Evolutionary conservation across 805 yeast species (phyloP), one percentile per base, ranked within the genome.

Genomic region (Cyberlindnera mississippiensis): DNA sequence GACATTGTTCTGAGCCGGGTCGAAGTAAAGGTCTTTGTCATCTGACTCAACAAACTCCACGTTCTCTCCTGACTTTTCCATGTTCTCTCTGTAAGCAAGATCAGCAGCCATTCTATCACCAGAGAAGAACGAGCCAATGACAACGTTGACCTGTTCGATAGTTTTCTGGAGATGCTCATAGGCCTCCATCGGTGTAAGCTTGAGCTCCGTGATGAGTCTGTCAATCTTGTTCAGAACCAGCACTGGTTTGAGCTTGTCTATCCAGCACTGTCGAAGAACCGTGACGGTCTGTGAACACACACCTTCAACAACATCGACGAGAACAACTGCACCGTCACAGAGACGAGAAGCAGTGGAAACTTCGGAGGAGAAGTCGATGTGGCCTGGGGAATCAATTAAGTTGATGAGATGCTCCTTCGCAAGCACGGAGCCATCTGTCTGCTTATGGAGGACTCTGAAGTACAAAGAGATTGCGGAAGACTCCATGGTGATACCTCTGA

Each of bases 311-410:
- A 87, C 97, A 62, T 93, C 99, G 2, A 93, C 96, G 13, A 93
- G 68, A 0, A 93, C 95, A 3, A 93, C 84, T 0, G 98, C 96
- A 34, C 98, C 98, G 60, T 93, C 99, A 67, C 98, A 93, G 33
- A 93, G 69, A 55, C 99, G 73, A 2, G 98, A 89, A 1, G 98
- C 96, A 0, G 96, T 86, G 20, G 96, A 86, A 0, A 93, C 99
- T 59, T 93, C 99, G 11, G 95, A 84, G 1, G 96, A 84, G 61
- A 93, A 93, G 64, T 93, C 99, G 45, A 93, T 88, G 56, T 93
- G 99, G n/a, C 99, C 99, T 0, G 99, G 99, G 0, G 98, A 91
- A 63, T 93, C 99, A 44, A 93, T 91, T 54, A 93, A 73, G 59
- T 93, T 93, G 57, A 93, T 83, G 41, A 93, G 67, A 63, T 86